Base-by-base conservation (phyloP, 345 rosid genomes). In the Bruguiera sexangula region DNA sequence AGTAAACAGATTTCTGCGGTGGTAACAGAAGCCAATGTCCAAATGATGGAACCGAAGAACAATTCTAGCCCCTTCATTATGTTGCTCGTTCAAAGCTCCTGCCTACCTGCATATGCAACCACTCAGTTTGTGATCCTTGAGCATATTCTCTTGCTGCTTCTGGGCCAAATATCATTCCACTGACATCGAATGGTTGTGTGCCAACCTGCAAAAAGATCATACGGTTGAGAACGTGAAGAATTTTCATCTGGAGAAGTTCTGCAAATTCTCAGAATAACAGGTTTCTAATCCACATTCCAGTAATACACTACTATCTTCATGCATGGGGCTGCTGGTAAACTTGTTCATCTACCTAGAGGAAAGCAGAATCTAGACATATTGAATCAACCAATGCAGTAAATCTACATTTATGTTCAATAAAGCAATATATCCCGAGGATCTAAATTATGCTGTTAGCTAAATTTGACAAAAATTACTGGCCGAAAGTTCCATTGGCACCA, bases 101-200 rank as follows among this genome's bases (percentile, higher is more conserved):
- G 29, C 91, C 90, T 30, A 78, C 82, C 78, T 91, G 98, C 96
- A 90, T 89, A 64, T 90, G 96, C 30, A 92, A 82, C 96, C 97
- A 95, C 55, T 91, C 90, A 0, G 87, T 70, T 58, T 81, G 90
- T 10, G 88, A 70, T 69, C 84, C 88, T 76, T 88, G 87, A 26
- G 75, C 75, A 73, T 78, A 86, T 32, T 86, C 94, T 66, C 85
- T 82, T 19, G 82, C 74, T 75, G 78, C 82, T 82, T 88, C 96
- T 62, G 90, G 76, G 51, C 85, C 86, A 21, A 82, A 91, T 72
- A 91, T 76, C 79, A 82, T 83, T 68, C 88, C 88, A 11, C 84
- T 68, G 55, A 82, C 83, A 31, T 87, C 94, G 51, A 86, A 80
- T 31, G 86, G 84, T 62, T 76, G 88, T 56, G 74, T 65, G 48